Evolutionary conservation across 2,329 filamentous ascomycete genomes (phyloP), one percentile per base, ranked within the genome.

Genomic region (Ceratocystis cacaofunesta): DNA sequence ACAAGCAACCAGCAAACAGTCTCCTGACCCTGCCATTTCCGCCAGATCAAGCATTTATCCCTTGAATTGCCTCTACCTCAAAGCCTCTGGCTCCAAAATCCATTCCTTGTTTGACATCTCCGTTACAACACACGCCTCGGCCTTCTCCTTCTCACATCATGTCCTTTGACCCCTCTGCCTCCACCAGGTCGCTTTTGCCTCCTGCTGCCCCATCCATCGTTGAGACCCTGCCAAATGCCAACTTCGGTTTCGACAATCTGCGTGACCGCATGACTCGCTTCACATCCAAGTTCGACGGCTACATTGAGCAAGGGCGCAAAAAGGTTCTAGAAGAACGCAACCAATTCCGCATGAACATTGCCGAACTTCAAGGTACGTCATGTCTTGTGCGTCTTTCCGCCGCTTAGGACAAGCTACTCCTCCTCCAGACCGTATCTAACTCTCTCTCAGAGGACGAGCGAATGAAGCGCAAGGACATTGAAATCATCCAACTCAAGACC

Each of bases 191-290:
- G 78, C 77, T 71, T 79, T 84, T 70, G 82, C 82, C 69, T 81
- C 83, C 17, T 76, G 83, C 68, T 79, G 83, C 79, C 52, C 82
- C 85, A 15, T 88, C 86, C 5, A 84, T 89, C 77, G 87, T 86
- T 52, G 88, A 91, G 73, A 84, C 85, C 62, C 84, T 99, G 7
- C 94, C 94, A 44, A 89, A 82, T 73, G 89, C 95, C 75, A 91
- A 96, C 76, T 97, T 99, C 75, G 91, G 91, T 67, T 97, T 97
- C 75, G 92, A 97, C 71, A 90, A 96, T 70, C 77, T 99, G 73
- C 92, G 92, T 76, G 90, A 92, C 72, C 89, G 91, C 76, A 97
- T 99, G 94, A 83, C 87, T 64, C 90, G 89, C 69, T 99, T 99
- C 74, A 96, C 89, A 0, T 82, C 85, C 7, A 88, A 85, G 70